These are phyloP conservation scores for Zymoseptoria ardabiliae DNA, from an alignment of 2,329 filamentous ascomycete species.

Conservation along the genomic window DNA sequence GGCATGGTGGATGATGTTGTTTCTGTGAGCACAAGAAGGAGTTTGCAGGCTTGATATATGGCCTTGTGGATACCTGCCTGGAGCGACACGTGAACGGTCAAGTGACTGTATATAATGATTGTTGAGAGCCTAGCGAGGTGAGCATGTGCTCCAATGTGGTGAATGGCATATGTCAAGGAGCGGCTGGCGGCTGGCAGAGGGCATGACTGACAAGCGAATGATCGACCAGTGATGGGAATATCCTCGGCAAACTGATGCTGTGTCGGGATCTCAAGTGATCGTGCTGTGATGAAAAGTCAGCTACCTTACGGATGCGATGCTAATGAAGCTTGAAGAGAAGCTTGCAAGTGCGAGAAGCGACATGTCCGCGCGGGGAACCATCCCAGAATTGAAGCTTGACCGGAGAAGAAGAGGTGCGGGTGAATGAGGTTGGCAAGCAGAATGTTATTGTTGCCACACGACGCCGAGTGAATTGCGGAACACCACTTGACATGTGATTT, in stretches of 20 bases:
- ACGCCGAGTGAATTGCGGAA: not conserved
- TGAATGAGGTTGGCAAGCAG: not conserved
- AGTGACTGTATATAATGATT: not conserved
- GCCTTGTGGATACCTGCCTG: not conserved
- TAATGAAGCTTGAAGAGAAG: not conserved
- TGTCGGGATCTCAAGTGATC: not conserved
- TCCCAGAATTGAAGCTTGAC: not conserved
- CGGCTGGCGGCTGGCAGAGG: no score
- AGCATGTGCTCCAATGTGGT: not conserved
- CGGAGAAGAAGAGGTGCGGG: not conserved
- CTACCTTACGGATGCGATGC: not conserved
- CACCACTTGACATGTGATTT: not conserved
- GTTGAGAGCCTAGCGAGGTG: not conserved
- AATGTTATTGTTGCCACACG: not conserved
- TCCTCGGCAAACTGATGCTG: not conserved
- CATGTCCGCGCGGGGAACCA: not conserved
- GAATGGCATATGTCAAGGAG: not conserved
- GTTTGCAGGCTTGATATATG: not conserved
- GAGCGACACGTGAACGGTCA: not conserved
- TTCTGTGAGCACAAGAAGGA: not conserved
- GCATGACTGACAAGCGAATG: not conserved
- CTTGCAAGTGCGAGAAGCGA: not conserved
- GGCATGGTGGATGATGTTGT: not conserved
- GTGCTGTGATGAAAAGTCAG: not conserved
- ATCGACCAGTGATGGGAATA: not conserved